A percentile compares a stretch with the other conserved stretches of the same genome.
These are phyloP conservation scores for Leishmania lainsoni DNA, from an alignment of 208 protist species.

Conservation along the genomic window DNA sequence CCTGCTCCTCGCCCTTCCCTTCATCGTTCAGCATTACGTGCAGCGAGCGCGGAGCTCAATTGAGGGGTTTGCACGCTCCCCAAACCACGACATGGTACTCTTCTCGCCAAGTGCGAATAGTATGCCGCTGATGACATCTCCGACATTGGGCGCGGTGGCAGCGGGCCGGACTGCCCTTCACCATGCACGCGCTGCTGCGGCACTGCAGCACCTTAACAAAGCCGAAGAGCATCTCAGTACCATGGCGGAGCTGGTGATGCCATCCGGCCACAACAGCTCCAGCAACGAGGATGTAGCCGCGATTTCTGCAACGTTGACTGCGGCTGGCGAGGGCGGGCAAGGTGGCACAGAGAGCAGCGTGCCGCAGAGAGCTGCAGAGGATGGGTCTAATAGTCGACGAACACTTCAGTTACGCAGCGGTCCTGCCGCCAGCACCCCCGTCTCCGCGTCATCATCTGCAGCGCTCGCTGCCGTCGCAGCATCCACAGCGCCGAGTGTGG, in stretches of 20 bases:
- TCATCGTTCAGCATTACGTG: constrained; percentile 68
- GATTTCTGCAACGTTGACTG: neutral
- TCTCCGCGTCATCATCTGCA: neutral
- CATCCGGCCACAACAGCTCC: neutral
- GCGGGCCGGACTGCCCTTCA: constrained; percentile 9
- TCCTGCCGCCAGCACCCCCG: neutral
- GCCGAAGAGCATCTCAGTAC: constrained; percentile 25
- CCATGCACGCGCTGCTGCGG: constrained; percentile 19
- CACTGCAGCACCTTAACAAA: constrained; percentile 31
- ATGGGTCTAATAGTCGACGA: neutral
- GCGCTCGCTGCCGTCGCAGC: constrained; percentile 4
- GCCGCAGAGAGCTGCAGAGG: neutral
- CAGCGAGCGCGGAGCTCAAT: constrained; percentile 53
- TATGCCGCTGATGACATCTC: neutral
- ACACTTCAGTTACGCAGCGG: neutral
- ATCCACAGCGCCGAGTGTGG: neutral
- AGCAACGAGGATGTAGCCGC: neutral
- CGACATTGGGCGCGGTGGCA: constrained; percentile 1
- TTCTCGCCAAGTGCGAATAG: constrained; percentile 13
- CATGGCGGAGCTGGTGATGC: constrained; percentile 31
- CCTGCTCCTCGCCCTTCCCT: constrained; percentile 60
- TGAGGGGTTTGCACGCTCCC: constrained; percentile 48
- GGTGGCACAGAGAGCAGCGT: neutral
- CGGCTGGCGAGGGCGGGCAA: neutral
- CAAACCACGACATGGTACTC: constrained; percentile 49